Percentiles rank a stretch among this genome's conserved stretches.
Conservation (phyloP, 1,139 yeast genomes). For the Hansenula sp. region DNA sequence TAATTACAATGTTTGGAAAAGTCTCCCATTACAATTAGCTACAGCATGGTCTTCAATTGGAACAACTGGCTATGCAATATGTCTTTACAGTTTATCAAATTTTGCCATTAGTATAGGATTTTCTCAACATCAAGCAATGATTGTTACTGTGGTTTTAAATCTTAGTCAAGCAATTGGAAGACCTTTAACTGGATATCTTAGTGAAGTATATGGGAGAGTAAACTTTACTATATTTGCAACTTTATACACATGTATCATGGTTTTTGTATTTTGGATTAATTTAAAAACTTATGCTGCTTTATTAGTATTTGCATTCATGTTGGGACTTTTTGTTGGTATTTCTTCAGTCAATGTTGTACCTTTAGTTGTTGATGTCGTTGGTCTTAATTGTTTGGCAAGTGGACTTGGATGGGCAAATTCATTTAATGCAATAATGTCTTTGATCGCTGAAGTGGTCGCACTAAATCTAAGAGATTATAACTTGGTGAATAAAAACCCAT, state of each 20-base stretch:
- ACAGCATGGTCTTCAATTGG: conserved; percentile 35
- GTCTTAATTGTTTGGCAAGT: conserved; percentile 29
- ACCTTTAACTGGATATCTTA: conserved; percentile 42
- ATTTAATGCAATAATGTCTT: conserved; percentile 25
- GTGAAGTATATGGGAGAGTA: conserved; percentile 45
- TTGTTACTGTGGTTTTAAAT: conserved; percentile 45
- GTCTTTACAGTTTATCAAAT: conserved; percentile 46
- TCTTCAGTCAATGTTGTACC: conserved; percentile 54
- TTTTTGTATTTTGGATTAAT: conserved; percentile 48
- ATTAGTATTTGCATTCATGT: conserved; percentile 40
- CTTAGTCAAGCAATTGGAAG: conserved; percentile 53
- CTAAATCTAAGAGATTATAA: conserved; percentile 32
- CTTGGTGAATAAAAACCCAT: conserved; percentile 26
- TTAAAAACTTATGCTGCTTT: conserved; percentile 41
- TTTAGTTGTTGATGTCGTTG: conserved; percentile 44
- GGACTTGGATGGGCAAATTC: conserved; percentile 28
- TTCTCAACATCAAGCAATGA: conserved; percentile 41
- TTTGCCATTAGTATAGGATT: conserved; percentile 48
- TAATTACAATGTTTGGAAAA: conserved; percentile 20
- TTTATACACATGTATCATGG: conserved; percentile 30
- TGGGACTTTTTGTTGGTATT: conserved; percentile 49
- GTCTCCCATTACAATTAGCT: conserved; percentile 30
- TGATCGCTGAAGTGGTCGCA: conserved; percentile 43
- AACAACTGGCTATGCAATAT: conserved; percentile 41
- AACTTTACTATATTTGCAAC: conserved; percentile 35